A percentile compares a stretch with the other conserved stretches of the same genome.
phyloP scores from a whole-genome alignment of 352 stramenopile species.

The Globisporangium perplexum region DNA sequence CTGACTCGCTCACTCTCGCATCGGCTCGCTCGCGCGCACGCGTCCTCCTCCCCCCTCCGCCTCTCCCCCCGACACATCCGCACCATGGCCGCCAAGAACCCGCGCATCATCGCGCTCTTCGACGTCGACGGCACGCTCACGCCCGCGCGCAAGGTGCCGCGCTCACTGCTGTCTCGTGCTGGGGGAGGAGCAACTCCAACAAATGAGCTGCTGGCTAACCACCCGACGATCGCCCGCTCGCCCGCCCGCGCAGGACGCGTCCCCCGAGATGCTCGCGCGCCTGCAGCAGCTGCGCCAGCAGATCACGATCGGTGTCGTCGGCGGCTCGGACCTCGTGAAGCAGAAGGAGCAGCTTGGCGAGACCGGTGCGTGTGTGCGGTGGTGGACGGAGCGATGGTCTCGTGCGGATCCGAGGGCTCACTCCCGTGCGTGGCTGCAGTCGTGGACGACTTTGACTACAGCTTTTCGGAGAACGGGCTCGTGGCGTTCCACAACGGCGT shows the following conservation, averaged over 20 bases:
- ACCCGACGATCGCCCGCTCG: neutral
- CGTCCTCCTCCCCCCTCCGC: neutral
- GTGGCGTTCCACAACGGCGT: slow-evolving; percentile 96
- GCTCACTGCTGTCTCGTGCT: too few species aligned
- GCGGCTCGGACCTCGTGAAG: slow-evolving; percentile 97
- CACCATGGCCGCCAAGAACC: slow-evolving; percentile 47
- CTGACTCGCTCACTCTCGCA: neutral
- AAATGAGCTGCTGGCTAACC: neutral
- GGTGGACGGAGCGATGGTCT: neutral
- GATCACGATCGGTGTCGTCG: slow-evolving; percentile 98
- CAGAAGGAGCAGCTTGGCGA: slow-evolving; percentile 98
- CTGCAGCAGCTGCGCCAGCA: slow-evolving; percentile 90
- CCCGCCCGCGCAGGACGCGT: slow-evolving; percentile 50
- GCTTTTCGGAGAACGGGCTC: slow-evolving; percentile 99
- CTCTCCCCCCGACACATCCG: neutral
- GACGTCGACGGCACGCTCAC: slow-evolving; percentile 99
- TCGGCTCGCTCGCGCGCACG: neutral
- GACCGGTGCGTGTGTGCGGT: slow-evolving; percentile 43
- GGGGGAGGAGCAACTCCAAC: too few species aligned
- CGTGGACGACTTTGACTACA: slow-evolving; percentile 96
- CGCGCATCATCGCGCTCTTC: slow-evolving; percentile 96
- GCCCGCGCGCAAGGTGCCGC: slow-evolving; percentile 81
- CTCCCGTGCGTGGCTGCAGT: slow-evolving; percentile 39
- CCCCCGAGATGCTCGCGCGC: slow-evolving; percentile 91
- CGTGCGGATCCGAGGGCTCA: neutral